Evolutionary conservation across 2,329 filamentous ascomycete genomes (phyloP).

Genomic region (Dactylellina leptospora): DNA sequence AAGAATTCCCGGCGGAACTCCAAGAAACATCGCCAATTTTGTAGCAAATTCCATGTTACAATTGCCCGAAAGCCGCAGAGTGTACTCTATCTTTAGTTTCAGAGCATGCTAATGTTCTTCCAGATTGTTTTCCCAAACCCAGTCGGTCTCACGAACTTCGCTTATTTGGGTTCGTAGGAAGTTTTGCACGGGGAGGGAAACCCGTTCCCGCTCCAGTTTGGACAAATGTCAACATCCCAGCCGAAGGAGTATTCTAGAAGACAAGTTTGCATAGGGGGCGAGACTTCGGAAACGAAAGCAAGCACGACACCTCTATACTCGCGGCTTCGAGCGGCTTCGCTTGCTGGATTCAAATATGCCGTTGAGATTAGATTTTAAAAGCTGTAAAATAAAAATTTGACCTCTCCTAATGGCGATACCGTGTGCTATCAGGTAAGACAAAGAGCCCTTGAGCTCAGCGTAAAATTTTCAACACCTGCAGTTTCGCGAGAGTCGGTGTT

Average conservation of each 20-base stretch:
- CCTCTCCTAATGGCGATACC: no score
- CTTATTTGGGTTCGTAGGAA: slow-evolving; percentile 9
- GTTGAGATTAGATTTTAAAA: no score
- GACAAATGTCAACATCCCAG: slow-evolving; percentile 19
- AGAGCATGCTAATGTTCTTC: background rate
- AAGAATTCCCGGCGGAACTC: background rate
- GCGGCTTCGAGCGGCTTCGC: slow-evolving; percentile 9
- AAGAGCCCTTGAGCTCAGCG: slow-evolving; percentile 17
- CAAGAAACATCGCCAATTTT: no score
- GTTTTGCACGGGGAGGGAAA: slow-evolving; percentile 29
- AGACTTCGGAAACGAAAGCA: slow-evolving; percentile 15
- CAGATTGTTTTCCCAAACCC: background rate
- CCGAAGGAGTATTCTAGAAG: slow-evolving; percentile 18
- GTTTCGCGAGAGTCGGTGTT: slow-evolving; percentile 6
- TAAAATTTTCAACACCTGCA: slow-evolving; percentile 36
- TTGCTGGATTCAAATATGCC: background rate
- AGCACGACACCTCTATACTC: background rate
- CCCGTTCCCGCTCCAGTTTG: slow-evolving; percentile 22
- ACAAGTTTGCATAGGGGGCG: background rate
- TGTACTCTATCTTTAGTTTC: slow-evolving; percentile 4
- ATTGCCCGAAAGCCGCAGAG: background rate
- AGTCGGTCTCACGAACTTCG: no score
- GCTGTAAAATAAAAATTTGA: background rate
- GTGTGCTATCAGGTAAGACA: slow-evolving; percentile 10
- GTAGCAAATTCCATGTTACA: no score